A percentile compares a stretch with the other conserved stretches of the same genome.
These are phyloP conservation scores for Cornus suecica DNA, from an alignment of 148 eudicot genomes.

Conservation along the genomic window DNA sequence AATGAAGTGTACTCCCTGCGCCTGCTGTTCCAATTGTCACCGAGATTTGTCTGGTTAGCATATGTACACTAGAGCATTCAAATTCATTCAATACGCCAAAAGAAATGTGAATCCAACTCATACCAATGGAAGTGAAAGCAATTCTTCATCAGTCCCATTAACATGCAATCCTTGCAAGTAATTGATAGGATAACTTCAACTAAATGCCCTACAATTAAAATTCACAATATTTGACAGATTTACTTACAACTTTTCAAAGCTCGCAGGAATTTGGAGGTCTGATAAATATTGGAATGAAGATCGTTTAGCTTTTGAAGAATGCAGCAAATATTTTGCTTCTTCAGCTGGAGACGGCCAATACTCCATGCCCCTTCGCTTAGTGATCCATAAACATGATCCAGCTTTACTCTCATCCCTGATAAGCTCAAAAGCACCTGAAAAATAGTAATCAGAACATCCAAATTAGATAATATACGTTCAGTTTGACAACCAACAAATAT, in stretches of 20 bases:
- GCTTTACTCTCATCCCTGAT: slow-evolving; percentile 79
- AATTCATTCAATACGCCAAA: too few species aligned
- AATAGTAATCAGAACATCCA: slow-evolving; percentile 4
- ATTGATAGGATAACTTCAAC: neutral
- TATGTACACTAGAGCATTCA: too few species aligned
- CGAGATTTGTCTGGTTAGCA: too few species aligned
- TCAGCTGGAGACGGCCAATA: slow-evolving; percentile 94
- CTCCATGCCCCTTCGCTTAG: slow-evolving; percentile 83
- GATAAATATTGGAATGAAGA: slow-evolving; percentile 28
- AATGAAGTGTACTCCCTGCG: neutral
- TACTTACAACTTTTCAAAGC: slow-evolving; percentile 84
- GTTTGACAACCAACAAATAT: neutral
- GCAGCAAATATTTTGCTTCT: slow-evolving; percentile 76
- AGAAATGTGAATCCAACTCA: too few species aligned
- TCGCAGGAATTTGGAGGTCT: slow-evolving; percentile 61
- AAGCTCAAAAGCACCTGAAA: slow-evolving; percentile 81
- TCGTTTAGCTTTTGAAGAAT: slow-evolving; percentile 35
- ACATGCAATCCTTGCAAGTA: too few species aligned
- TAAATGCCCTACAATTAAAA: neutral
- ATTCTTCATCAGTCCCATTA: too few species aligned
- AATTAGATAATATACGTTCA: neutral
- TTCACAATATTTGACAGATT: neutral
- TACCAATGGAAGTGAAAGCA: too few species aligned
- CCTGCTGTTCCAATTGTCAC: too few species aligned
- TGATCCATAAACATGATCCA: slow-evolving; percentile 93